Conservation (phyloP, 441 rosid genomes). For the Manihot esculenta region DNA sequence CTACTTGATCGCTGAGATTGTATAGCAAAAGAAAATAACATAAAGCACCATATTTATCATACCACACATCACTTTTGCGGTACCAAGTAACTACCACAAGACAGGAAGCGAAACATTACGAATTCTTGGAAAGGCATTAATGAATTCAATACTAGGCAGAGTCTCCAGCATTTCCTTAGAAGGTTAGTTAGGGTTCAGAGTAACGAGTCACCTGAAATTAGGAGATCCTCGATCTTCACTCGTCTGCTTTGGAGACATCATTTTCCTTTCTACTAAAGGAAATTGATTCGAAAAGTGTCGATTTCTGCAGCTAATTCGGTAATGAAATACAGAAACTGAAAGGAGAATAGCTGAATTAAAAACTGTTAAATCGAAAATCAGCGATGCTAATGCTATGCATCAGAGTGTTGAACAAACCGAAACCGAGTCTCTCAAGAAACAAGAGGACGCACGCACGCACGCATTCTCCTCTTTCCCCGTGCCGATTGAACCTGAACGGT, state of each 20-base stretch:
- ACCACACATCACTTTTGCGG: too few relatives aligned
- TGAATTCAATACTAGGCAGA: neutral
- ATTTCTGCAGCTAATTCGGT: neutral
- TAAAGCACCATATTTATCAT: neutral
- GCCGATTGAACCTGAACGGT: neutral
- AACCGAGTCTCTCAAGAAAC: neutral
- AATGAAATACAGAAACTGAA: conserved; percentile 1
- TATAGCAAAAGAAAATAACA: neutral
- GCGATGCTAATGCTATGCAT: neutral
- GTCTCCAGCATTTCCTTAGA: neutral
- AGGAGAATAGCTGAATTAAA: neutral
- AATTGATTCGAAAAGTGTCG: conserved; percentile 12
- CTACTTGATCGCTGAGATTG: neutral
- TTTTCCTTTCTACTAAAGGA: conserved; percentile 12
- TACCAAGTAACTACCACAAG: too few relatives aligned
- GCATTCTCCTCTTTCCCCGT: neutral
- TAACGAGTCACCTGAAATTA: conserved; percentile 52
- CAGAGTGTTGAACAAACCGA: neutral
- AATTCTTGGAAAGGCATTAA: neutral
- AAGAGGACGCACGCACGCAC: neutral
- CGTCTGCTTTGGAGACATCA: conserved; percentile 77
- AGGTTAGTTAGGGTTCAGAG: conserved; percentile 16
- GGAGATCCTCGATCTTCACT: conserved; percentile 82
- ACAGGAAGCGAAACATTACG: neutral
- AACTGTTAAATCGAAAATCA: neutral